Evolutionary conservation across 2,329 filamentous ascomycete genomes (phyloP).

Genomic region (Diaporthe destruens): DNA sequence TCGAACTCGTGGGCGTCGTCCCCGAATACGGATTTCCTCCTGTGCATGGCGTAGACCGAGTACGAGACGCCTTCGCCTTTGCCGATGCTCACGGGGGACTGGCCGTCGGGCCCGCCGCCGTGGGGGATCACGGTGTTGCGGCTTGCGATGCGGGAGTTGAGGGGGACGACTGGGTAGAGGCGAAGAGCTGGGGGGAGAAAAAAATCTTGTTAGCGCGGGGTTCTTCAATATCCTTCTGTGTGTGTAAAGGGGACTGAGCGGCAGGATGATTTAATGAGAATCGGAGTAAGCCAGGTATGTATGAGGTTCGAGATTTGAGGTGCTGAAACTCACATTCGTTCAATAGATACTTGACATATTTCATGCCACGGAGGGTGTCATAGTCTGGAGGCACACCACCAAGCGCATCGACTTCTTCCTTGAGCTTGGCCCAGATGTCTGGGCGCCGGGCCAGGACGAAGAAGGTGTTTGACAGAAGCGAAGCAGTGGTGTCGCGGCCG

Average conservation of each 20-base stretch:
- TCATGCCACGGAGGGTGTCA: constrained; percentile 58
- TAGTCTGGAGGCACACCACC: constrained; percentile 54
- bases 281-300: too few species aligned
- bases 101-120: constrained; percentile 59
- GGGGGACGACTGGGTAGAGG: constrained; percentile 57
- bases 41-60: constrained; percentile 23
- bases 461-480: constrained; percentile 48
- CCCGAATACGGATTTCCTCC: constrained; percentile 4
- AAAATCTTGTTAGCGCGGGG: not conserved
- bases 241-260: not conserved
- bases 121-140: constrained; percentile 59
- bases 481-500: constrained; percentile 51
- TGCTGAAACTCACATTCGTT: constrained; percentile 57
- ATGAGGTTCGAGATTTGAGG: too few species aligned
- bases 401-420: constrained; percentile 49
- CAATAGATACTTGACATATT: constrained; percentile 60
- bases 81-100: constrained; percentile 4
- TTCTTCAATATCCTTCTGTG: too few species aligned
- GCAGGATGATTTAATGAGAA: not conserved
- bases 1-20: constrained; percentile 30
- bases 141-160: constrained; percentile 57
- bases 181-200: constrained; percentile 52
- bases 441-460: constrained; percentile 50
- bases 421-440: constrained; percentile 54
- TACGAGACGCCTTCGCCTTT: not conserved